phyloP scores from a whole-genome alignment of 495 filamentous ascomycete genomes.

The Aspergillus conjunctus region DNA sequence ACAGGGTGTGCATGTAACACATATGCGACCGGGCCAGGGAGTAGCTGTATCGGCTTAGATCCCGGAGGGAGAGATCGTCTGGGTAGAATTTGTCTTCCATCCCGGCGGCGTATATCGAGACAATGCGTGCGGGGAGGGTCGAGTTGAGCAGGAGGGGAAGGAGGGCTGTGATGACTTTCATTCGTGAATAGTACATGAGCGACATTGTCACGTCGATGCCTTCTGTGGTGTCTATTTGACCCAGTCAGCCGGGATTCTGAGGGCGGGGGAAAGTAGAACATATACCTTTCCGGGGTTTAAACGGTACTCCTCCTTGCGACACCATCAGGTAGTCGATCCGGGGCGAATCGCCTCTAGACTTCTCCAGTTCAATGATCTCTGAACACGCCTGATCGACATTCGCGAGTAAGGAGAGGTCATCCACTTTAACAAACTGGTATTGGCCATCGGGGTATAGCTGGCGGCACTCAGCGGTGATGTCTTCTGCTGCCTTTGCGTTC shows the following conservation, averaged over 20 bases:
- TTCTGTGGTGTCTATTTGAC: slow-evolving; percentile 8
- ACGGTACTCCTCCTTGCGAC: slow-evolving; percentile 1
- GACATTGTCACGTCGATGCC: slow-evolving; percentile 12
- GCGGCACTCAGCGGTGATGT: slow-evolving; percentile 12
- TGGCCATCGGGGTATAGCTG: background rate
- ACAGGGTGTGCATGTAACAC: slow-evolving; percentile 15
- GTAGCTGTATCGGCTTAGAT: slow-evolving; percentile 5
- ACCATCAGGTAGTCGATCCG: slow-evolving; percentile 18
- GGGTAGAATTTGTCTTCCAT: slow-evolving; percentile 10
- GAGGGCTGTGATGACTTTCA: slow-evolving; percentile 9
- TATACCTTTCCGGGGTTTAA: slow-evolving; percentile 8
- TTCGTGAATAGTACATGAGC: slow-evolving; percentile 15
- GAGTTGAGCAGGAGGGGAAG: slow-evolving; percentile 12
- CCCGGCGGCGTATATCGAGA: slow-evolving; percentile 12
- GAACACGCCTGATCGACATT: slow-evolving; percentile 5
- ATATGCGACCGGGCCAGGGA: slow-evolving; percentile 13
- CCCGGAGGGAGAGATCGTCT: slow-evolving; percentile 13
- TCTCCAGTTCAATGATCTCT: slow-evolving; percentile 5
- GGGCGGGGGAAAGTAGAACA: background rate
- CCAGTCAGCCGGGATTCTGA: background rate
- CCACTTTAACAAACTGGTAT: background rate
- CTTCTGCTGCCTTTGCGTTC: slow-evolving; percentile 11
- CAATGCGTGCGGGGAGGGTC: slow-evolving; percentile 3
- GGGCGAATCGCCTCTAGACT: background rate
- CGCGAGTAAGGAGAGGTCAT: slow-evolving; percentile 7